Conservation (phyloP, 495 filamentous ascomycete species). For the Sordaria brevicollis region DNA sequence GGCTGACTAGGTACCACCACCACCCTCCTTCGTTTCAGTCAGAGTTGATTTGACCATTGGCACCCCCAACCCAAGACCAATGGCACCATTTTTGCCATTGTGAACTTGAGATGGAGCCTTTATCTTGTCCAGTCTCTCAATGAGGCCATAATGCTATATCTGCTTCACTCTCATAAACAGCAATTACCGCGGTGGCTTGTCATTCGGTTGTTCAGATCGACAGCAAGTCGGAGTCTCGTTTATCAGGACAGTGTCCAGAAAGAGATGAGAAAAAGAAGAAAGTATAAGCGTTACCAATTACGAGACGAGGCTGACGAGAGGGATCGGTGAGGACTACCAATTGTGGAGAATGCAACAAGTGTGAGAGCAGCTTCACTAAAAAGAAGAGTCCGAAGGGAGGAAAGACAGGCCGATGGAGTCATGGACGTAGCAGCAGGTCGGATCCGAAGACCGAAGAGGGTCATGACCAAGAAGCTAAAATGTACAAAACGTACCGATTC, state of each 20-base stretch:
- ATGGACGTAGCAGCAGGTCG: background rate
- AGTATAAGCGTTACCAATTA: background rate
- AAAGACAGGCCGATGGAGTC: background rate
- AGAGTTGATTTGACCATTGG: background rate
- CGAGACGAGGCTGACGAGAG: background rate
- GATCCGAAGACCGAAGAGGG: background rate
- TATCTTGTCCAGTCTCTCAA: background rate
- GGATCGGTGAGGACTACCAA: background rate
- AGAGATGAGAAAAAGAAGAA: background rate
- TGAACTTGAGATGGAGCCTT: background rate
- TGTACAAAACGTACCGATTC: background rate
- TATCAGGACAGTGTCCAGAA: background rate
- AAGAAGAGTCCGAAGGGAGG: background rate
- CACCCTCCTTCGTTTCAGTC: too few species aligned
- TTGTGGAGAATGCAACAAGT: background rate
- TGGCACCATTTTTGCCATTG: background rate
- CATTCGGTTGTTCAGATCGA: background rate
- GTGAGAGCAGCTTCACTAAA: too few species aligned
- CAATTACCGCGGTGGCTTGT: background rate
- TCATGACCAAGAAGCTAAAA: background rate
- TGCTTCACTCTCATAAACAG: background rate
- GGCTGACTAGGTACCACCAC: background rate
- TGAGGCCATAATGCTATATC: background rate
- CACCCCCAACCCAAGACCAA: background rate
- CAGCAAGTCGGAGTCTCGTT: background rate